Base-by-base conservation (phyloP, 371 early-diverging fungal genomes). In the Phascolomyces articulosus region DNA sequence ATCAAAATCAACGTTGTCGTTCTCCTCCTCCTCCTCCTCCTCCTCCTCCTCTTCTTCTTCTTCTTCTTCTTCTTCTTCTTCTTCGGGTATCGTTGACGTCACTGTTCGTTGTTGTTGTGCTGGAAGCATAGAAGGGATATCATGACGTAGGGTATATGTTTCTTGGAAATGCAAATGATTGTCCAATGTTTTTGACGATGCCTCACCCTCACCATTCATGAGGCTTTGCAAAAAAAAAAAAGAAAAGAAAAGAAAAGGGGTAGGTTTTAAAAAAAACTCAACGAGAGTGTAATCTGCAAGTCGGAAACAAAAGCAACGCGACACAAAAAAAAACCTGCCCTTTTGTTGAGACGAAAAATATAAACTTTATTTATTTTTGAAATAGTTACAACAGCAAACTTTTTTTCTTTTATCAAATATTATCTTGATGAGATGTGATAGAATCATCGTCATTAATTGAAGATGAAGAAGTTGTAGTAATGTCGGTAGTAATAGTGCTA, bases 81-180 rank as follows among this genome's bases (percentile, higher is more conserved):
- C 55, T 57, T 57, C 57, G 16, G 20, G 57, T 20, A 40, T 28
- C 21, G 58, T 58, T 40, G 60, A 29, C 44, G 40, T 41, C 23
- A 41, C 34, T 16, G 23, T 21, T 9, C 21, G 21, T 40, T 40
- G 44, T 44, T 44, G 31, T 21, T 58, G 44, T 44, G 8, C 21
- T 40, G 44, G 60, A 21, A 59, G 24, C 60, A 59, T 40, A 24
- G 40, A 44, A 11, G 60, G 58, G 24, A 31, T 38, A 20, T 58
- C 60, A 47, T 38, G 40, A 3, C 60, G 60, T n/a, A 24, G 60
- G 60, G 60, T 44, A 47, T 59, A 58, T 34, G 58, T 21, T 23
- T 40, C 58, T 58, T 58, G 58, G 58, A 40, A 58, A 3, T 20
- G 58, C 16, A 34, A 23, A 59, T 59, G 41, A 40, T 47, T 20